Base-by-base conservation (phyloP, 805 yeast genomes). In the Wilhelminamyces savonicus region DNA sequence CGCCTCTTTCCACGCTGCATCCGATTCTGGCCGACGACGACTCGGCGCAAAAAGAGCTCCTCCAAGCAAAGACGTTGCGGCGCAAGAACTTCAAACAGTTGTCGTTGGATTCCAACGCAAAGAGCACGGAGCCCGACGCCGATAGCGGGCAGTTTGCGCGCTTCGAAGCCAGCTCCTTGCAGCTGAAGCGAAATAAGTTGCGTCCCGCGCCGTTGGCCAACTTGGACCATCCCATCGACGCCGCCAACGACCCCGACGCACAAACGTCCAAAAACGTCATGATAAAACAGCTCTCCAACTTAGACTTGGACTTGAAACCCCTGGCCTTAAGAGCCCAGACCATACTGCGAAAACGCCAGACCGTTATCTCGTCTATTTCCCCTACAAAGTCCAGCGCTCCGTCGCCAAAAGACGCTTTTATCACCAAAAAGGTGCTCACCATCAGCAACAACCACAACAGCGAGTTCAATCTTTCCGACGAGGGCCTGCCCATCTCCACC, bases 21-120 rank as follows among this genome's bases (percentile, higher is more conserved):
- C 30, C 20, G 16, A 26, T 7, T 15, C 16, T 20, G 29, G 26
- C 35, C 24, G 45, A 40, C 23, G 50, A 39, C n/a, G n/a, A n/a
- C n/a, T n/a, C n/a, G n/a, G n/a, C n/a, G n/a, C n/a, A n/a, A n/a
- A n/a, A n/a, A n/a, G 35, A 34, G 28, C 43, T 62, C 15, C 44
- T 63, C 24, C 44, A 50, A 29, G 47, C 59, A 21, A 64, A 62
- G 34, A 46, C 66, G 15, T 45, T 64, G 22, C 55, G 51, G 26
- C 48, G 71, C 17, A 64, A 64, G 39, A 64, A 63, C 39, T 49
- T 59, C 43, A 64, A 62, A 34, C 51, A 62, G 30, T 43, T 63
- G 15, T 55, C 39, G 14, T 36, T 43, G 23, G 21, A 8, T 8
- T 6, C 19, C 27, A 14, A 31, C 37, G 7, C 29, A 6, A 8